Percentiles rank a stretch among this genome's conserved stretches.
phyloP scores from a whole-genome alignment of 2,329 filamentous ascomycete genomes.

The Colletotrichum karsti region DNA sequence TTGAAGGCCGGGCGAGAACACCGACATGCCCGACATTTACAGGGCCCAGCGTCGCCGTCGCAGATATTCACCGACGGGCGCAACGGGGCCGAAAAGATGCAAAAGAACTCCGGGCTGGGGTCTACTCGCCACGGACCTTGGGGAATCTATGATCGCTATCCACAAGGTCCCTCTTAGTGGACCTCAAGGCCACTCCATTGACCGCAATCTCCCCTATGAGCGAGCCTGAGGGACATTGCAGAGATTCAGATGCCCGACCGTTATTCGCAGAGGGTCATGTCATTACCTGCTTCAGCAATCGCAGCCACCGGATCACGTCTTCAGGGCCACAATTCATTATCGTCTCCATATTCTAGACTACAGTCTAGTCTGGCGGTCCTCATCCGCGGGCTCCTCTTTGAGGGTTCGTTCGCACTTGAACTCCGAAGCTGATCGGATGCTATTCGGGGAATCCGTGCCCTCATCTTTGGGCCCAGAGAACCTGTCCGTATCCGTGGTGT shows the following conservation, averaged over 20 bases:
- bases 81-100: conserved; percentile 14
- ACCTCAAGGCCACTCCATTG: conserved; percentile 13
- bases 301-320: neutral
- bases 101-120: conserved; percentile 3
- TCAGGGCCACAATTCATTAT: neutral
- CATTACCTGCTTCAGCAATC: neutral
- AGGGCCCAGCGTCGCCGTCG: conserved; percentile 9
- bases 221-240: neutral
- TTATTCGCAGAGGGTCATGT: neutral
- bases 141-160: conserved; percentile 12
- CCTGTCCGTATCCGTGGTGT: neutral
- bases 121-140: conserved; percentile 15
- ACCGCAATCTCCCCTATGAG: conserved; percentile 10
- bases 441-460: neutral
- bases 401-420: neutral
- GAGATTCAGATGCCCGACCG: neutral
- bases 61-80: conserved; percentile 23
- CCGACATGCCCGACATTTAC: conserved; percentile 19
- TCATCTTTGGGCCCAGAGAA: neutral
- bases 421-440: neutral
- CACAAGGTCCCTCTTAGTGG: conserved; percentile 10
- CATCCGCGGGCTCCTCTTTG: neutral
- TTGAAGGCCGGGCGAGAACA: conserved; percentile 16
- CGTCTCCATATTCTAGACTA: neutral
- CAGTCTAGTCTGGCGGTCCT: too few species aligned